phyloP scores from a whole-genome alignment of 495 filamentous ascomycete genomes.

The Neurospora tetraspora region DNA sequence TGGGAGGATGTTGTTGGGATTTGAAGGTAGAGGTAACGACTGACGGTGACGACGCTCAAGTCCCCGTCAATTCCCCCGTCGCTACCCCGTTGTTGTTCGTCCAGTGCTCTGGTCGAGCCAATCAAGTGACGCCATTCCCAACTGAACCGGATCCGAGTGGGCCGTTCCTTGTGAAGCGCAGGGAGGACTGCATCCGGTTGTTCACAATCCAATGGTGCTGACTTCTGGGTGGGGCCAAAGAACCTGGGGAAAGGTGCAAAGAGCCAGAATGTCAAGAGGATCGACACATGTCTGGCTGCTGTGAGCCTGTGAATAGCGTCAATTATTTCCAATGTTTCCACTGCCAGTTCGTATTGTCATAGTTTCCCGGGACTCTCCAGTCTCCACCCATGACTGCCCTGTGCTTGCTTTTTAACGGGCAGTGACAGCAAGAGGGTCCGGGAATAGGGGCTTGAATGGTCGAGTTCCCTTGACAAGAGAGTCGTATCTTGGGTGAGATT shows the following conservation, averaged over 20 bases:
- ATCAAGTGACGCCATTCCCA: not conserved
- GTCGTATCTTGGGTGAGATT: not conserved
- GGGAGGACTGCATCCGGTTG: not conserved
- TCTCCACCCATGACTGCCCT: not conserved
- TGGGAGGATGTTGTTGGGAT: not conserved
- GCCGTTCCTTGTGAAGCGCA: not conserved
- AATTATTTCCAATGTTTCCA: not conserved
- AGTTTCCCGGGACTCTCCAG: not conserved
- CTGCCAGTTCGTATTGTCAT: not conserved
- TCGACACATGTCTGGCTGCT: not conserved
- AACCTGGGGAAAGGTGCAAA: not conserved
- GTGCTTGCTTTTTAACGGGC: not conserved
- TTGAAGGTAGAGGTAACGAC: not conserved
- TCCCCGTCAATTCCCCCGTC: not conserved
- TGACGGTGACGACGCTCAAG: not conserved
- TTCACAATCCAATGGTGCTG: not conserved
- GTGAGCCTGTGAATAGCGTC: not conserved
- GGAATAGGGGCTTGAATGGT: not conserved
- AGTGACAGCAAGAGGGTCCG: not conserved
- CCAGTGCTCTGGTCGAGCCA: not conserved
- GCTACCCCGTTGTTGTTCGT: not conserved
- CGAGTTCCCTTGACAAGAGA: too few relatives aligned
- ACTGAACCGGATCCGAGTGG: not conserved
- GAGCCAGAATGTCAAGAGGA: too few relatives aligned
- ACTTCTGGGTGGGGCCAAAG: not conserved